Conservation (phyloP, 1,284 basidiomycete species). For the Sporisorium exsertum region DNA sequence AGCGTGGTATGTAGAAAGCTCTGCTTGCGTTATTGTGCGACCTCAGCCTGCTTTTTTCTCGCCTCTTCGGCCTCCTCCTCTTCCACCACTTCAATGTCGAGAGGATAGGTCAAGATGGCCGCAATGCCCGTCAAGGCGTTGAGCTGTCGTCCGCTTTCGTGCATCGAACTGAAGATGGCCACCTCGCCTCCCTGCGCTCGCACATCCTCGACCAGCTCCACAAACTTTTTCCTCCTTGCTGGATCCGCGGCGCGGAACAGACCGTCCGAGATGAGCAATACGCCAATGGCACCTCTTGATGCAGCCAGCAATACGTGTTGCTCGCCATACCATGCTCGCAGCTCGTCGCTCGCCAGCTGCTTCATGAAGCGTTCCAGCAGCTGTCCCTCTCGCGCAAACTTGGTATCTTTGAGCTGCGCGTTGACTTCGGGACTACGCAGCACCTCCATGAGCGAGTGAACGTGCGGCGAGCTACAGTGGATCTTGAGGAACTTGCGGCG, state of each 20-base stretch:
- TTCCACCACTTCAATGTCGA: slow-evolving; percentile 82
- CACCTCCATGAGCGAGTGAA: slow-evolving; percentile 94
- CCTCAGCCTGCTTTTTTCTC: slow-evolving; percentile 14
- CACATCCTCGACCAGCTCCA: slow-evolving; percentile 88
- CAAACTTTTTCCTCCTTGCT: slow-evolving; percentile 75
- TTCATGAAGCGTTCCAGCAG: slow-evolving; percentile 73
- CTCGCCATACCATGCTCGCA: slow-evolving; percentile 98
- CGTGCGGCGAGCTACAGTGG: slow-evolving; percentile 91
- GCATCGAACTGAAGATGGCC: slow-evolving; percentile 97
- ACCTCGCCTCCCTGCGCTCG: slow-evolving; percentile 90
- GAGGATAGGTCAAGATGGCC: slow-evolving; percentile 93
- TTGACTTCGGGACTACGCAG: slow-evolving; percentile 81
- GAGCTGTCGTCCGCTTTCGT: slow-evolving; percentile 88
- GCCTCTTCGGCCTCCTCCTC: slow-evolving; percentile 72
- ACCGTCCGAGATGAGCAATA: slow-evolving; percentile 92
- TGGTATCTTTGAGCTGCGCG: slow-evolving; percentile 90
- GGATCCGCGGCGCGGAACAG: slow-evolving; percentile 77
- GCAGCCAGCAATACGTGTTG: slow-evolving; percentile 91
- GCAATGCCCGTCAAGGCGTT: slow-evolving; percentile 95
- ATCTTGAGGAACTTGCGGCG: slow-evolving; percentile 88
- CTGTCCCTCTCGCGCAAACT: slow-evolving; percentile 92
- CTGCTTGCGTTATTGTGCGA: slow-evolving; percentile 1
- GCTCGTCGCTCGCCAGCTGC: slow-evolving; percentile 92
- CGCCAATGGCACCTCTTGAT: slow-evolving; percentile 92
- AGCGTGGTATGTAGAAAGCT: too few species aligned